Evolutionary conservation across 1,284 basidiomycete genomes (phyloP), one percentile per base, ranked within the genome.

Genomic region (Trichosporon ovoides): DNA sequence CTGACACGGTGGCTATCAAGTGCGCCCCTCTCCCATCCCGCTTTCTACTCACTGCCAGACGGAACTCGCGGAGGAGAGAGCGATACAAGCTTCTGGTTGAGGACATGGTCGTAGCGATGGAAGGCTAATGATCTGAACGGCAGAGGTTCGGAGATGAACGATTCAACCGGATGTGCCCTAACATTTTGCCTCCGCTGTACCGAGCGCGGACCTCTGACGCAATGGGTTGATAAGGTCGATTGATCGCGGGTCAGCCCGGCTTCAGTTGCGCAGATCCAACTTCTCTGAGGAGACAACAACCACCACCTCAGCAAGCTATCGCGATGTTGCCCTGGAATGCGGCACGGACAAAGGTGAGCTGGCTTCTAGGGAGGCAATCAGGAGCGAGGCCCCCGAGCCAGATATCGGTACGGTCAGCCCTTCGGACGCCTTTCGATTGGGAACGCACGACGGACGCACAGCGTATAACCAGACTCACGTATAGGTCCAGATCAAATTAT

Each of bases 401-500:
- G 5, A 31, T 9, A 31, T 31, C n/a, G n/a, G n/a, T n/a, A n/a
- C n/a, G n/a, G n/a, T n/a, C n/a, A n/a, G n/a, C n/a, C n/a, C n/a
- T n/a, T n/a, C n/a, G n/a, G n/a, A n/a, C n/a, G n/a, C n/a, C n/a
- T n/a, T n/a, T n/a, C n/a, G n/a, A n/a, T n/a, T n/a, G n/a, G n/a
- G n/a, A n/a, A n/a, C n/a, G n/a, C n/a, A n/a, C 34, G 34, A 35
- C 14, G 34, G 34, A 7, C 19, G 48, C 14, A 24, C 5, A 40
- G n/a, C 33, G 19, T n/a, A n/a, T n/a, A n/a, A n/a, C n/a, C n/a
- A n/a, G 12, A 20, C 20, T 28, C 19, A 28, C 12, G 4, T n/a
- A n/a, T 54, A 76, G 73, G 73, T 76, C 54, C 74, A 76, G 52
- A 71, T 76, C 58, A 66, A 67, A 63, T 83, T 97, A 50, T 89